Evolutionary conservation across 768 basidiomycete genomes (phyloP).

Genomic region (Tulasnella sp.): DNA sequence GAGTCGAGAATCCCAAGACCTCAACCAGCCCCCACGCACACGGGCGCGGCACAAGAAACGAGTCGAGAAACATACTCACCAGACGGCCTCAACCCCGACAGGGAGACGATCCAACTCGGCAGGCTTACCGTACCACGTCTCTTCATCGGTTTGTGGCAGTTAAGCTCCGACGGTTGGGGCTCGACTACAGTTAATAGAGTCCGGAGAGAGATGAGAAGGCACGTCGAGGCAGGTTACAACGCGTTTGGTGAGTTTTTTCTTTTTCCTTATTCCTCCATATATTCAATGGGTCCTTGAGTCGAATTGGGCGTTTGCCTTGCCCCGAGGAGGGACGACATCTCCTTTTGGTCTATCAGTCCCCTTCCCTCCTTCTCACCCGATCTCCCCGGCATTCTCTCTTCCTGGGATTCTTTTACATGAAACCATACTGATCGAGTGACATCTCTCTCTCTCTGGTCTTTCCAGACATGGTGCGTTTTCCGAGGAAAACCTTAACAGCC

Average conservation of each 20-base stretch:
- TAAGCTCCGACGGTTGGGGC: slow-evolving; percentile 82
- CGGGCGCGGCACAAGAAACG: neutral
- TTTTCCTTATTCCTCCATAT: neutral
- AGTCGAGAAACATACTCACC: neutral
- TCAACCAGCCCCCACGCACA: neutral
- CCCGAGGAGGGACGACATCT: neutral
- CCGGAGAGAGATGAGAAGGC: slow-evolving; percentile 56
- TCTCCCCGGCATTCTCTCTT: neutral
- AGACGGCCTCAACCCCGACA: neutral
- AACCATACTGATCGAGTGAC: slow-evolving; percentile 11
- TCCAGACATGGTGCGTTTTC: slow-evolving; percentile 48
- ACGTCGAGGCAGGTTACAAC: slow-evolving; percentile 53
- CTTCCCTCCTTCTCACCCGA: neutral
- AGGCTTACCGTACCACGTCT: slow-evolving; percentile 50
- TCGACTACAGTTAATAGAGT: slow-evolving; percentile 58
- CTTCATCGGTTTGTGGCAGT: slow-evolving; percentile 78
- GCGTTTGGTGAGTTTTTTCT: slow-evolving; percentile 38
- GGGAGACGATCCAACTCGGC: slow-evolving; percentile 45
- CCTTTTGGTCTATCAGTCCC: neutral
- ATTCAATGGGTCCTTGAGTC: neutral
- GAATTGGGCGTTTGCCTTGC: neutral
- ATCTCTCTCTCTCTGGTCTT: neutral
- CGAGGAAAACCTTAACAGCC: neutral
- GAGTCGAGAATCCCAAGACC: neutral
- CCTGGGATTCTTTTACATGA: neutral